These are phyloP conservation scores for Eucalyptus erythrocorys DNA, from an alignment of 345 rosid genomes.

Conservation along the genomic window DNA sequence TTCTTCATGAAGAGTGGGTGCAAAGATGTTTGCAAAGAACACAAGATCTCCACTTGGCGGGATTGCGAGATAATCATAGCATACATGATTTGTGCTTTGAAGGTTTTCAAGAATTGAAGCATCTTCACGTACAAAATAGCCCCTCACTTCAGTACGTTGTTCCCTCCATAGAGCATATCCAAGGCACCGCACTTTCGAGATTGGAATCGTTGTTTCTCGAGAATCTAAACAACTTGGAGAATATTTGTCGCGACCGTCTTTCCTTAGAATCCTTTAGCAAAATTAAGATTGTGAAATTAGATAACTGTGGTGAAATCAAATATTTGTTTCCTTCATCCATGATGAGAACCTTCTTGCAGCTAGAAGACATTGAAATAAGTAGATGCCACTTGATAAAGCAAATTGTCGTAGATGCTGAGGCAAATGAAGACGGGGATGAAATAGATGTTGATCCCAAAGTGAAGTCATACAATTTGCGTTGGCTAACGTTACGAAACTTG, in stretches of 20 bases:
- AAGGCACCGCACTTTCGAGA: fast-evolving
- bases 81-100: fast-evolving
- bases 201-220: not conserved
- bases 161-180: fast-evolving
- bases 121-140: not conserved
- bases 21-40: not conserved
- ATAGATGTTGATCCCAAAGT: not conserved
- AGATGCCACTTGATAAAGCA: not conserved
- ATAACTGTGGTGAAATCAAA: fast-evolving
- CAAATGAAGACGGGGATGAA: too few relatives aligned
- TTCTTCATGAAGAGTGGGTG: not conserved
- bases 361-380: not conserved
- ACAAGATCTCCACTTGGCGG: fast-evolving
- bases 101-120: not conserved
- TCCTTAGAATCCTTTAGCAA: not conserved
- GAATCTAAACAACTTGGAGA: not conserved
- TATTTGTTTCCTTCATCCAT: not conserved
- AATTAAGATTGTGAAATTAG: not conserved
- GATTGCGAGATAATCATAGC: too few relatives aligned
- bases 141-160: not conserved
- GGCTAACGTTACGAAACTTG: not conserved
- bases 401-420: too few relatives aligned
- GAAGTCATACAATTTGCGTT: not conserved
- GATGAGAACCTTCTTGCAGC: fast-evolving
- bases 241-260: fast-evolving